phyloP scores from a whole-genome alignment of 345 rosid genomes.

The Corchorus olitorius region DNA sequence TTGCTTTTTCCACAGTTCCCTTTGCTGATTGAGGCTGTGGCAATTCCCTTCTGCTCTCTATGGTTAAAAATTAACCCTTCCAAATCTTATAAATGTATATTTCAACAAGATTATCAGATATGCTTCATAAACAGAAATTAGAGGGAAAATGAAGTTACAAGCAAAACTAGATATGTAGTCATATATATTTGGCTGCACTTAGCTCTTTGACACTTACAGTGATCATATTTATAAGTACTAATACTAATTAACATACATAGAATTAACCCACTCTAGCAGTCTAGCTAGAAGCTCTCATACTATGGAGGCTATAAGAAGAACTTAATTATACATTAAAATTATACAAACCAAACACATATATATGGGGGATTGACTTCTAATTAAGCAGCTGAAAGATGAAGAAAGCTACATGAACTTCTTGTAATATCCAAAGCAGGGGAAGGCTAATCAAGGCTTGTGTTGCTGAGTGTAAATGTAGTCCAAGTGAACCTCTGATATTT shows the following conservation, averaged over 20 bases:
- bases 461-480: constrained; percentile 91
- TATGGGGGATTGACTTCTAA: neutral
- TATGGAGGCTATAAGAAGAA: neutral
- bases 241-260: constrained; percentile 1
- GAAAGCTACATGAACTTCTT: constrained; percentile 4
- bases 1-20: neutral
- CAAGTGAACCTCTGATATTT: constrained; percentile 71
- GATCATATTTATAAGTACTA: neutral
- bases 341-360: neutral
- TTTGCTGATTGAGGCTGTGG: neutral
- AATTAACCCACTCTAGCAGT: neutral
- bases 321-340: neutral
- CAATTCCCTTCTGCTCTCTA: neutral
- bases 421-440: neutral
- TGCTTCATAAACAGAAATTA: neutral
- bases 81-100: neutral
- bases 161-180: neutral
- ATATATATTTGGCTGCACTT: neutral
- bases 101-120: neutral
- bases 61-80: constrained; percentile 1
- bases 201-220: constrained; percentile 24
- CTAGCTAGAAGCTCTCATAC: too few relatives aligned
- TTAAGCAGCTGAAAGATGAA: neutral
- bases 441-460: constrained; percentile 48
- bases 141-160: neutral